Evolutionary conservation across 2,329 filamentous ascomycete genomes (phyloP), one percentile per base, ranked within the genome.

Genomic region (Phaeoacremonium minimum): DNA sequence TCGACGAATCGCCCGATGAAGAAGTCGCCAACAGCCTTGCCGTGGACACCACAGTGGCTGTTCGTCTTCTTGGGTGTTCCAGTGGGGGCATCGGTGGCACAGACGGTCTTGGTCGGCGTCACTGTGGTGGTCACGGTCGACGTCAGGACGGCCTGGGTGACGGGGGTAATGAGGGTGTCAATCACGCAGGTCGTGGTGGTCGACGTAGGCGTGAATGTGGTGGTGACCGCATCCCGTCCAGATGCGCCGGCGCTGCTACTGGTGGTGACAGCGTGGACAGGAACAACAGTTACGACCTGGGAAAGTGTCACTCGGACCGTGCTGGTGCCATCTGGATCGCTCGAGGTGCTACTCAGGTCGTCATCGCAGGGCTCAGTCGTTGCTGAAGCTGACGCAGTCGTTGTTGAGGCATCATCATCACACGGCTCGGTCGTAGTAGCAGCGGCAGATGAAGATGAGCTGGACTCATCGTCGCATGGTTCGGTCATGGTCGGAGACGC

Each of bases 21-120:
- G 41, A 55, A 64, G 37, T 52, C 51, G 7, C 58, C 60, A 3
- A 52, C 47, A 1, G 59, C 50, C 37, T 49, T 33, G 15, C 63
- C 64, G 16, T 59, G 56, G 7, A 67, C 52, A 31, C 62, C 64
- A 42, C 64, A 69, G 46, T 66, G 61, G 2, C 50, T 37, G 15
- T 47, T 47, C 4, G 38, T 38, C 2, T 49, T 43, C 26, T 44
- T 45, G 2, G 63, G 60, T 12, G 48, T 47, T 4, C 60, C 61
- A 6, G 54, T 54, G 1, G 49, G 45, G 17, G 51, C 44, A 36
- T 45, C 49, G 11, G 50, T 44, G n/a, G 48, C 47, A 37, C 49
- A 56, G 16, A 63, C 45, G 7, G 56, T 62, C 14, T 47, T 49
- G 7, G 58, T 63, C 12, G 54, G 49, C 15, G 41, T 37, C 28